phyloP scores from a whole-genome alignment of 495 filamentous ascomycete genomes.

The Lasiosphaeria ovina region DNA sequence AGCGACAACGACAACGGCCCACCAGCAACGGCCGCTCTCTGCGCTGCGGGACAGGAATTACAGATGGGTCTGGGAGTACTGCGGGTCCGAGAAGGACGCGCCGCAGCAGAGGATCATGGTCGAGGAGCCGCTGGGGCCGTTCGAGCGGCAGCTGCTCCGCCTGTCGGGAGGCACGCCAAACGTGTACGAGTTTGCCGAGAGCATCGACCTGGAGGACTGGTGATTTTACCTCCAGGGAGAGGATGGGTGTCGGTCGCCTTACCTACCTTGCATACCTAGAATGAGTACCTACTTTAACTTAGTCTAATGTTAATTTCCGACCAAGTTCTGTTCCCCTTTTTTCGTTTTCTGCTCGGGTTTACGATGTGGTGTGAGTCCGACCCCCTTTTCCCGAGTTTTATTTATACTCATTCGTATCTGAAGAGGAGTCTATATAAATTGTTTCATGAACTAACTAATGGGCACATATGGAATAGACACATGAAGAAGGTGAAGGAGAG shows the following conservation, averaged over 20 bases:
- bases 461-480: too few species aligned
- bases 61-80: slow-evolving; percentile 54
- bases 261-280: background rate
- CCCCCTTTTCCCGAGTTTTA: too few species aligned
- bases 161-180: slow-evolving; percentile 42
- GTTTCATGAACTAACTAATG: too few species aligned
- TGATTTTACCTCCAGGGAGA: background rate
- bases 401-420: too few species aligned
- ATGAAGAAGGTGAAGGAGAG: too few species aligned
- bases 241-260: background rate
- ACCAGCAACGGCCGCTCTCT: slow-evolving; percentile 18
- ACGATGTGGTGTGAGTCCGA: too few species aligned
- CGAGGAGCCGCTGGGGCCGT: slow-evolving; percentile 52
- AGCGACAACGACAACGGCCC: too few species aligned
- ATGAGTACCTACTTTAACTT: background rate
- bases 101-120: slow-evolving; percentile 39
- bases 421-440: too few species aligned
- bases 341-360: background rate
- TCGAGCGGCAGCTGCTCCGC: slow-evolving; percentile 45
- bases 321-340: slow-evolving; percentile 1
- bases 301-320: slow-evolving; percentile 2
- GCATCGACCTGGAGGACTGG: slow-evolving; percentile 17
- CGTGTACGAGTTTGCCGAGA: slow-evolving; percentile 37
- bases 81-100: slow-evolving; percentile 39
- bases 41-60: slow-evolving; percentile 12